These are phyloP conservation scores for Hygrophoropsis aurantiaca DNA, from an alignment of 768 basidiomycete genomes.

Conservation along the genomic window DNA sequence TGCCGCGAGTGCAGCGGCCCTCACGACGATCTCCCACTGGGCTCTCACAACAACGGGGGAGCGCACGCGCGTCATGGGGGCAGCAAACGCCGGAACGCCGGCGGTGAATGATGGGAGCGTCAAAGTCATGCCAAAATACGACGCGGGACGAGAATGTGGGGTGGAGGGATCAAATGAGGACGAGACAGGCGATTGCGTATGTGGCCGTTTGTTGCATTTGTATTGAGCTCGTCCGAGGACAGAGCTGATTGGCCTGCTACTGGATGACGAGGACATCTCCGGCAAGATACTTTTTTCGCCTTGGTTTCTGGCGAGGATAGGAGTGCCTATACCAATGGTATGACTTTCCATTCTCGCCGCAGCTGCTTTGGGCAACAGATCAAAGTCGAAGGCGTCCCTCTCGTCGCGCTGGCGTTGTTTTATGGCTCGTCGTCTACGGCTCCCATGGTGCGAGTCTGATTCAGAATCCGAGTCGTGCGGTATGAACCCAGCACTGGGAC, in stretches of 20 bases:
- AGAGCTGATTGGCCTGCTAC: slow-evolving; percentile 1
- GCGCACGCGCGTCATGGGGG: slow-evolving; percentile 67
- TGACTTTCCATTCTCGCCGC: no score
- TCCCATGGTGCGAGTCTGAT: slow-evolving; percentile 3
- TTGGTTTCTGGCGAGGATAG: no score
- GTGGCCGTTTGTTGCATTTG: slow-evolving; percentile 24
- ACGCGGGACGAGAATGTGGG: not conserved
- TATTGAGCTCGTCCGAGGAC: slow-evolving; percentile 24
- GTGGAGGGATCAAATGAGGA: not conserved
- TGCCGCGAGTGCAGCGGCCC: slow-evolving; percentile 51
- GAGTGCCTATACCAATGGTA: no score
- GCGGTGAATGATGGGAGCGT: slow-evolving; percentile 30
- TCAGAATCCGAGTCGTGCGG: slow-evolving; percentile 11
- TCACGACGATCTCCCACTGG: slow-evolving; percentile 82
- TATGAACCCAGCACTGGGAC: slow-evolving; percentile 30
- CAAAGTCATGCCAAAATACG: slow-evolving; percentile 7
- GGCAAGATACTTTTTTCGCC: not conserved
- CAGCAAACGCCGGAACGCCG: slow-evolving; percentile 67
- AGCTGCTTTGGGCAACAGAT: slow-evolving; percentile 16
- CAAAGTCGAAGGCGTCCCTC: slow-evolving; percentile 26
- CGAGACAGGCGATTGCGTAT: slow-evolving; percentile 2
- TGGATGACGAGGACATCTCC: not conserved
- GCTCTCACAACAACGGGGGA: slow-evolving; percentile 72
- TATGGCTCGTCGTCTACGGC: not conserved
- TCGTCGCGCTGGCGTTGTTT: slow-evolving; percentile 12